Evolutionary conservation across 2,329 filamentous ascomycete genomes (phyloP).

Genomic region (Hymenoscyphus linearis): DNA sequence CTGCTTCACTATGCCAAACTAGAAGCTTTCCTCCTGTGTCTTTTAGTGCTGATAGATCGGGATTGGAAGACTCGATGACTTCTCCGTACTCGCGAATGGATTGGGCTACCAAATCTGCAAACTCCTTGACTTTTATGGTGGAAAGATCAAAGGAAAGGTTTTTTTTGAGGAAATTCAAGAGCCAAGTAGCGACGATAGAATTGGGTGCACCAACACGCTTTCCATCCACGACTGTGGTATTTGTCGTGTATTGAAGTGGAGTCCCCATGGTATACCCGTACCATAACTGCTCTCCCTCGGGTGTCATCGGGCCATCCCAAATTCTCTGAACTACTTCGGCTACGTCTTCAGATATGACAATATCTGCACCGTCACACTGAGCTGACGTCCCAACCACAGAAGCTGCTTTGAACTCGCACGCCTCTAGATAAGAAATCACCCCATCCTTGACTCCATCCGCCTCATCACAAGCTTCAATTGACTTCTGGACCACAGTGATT

Average conservation of each 20-base stretch:
- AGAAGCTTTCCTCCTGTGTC: conserved; percentile 12
- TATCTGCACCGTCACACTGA: conserved; percentile 10
- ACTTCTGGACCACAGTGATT: conserved; percentile 9
- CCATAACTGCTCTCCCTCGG: conserved; percentile 9
- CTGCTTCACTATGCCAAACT: conserved; percentile 9
- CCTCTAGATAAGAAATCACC: conserved; percentile 8
- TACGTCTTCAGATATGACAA: conserved; percentile 5
- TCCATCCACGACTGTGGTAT: not conserved
- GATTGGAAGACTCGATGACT: conserved; percentile 10
- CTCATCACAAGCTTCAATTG: conserved; percentile 13
- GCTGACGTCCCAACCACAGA: conserved; percentile 7
- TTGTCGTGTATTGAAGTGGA: not conserved
- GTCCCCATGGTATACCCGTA: conserved; percentile 7
- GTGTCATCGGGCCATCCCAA: conserved; percentile 5
- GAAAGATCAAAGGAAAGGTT: conserved; percentile 12
- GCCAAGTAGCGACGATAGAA: not conserved
- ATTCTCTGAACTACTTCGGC: conserved; percentile 10
- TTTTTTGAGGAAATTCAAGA: conserved; percentile 8
- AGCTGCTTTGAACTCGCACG: conserved; percentile 16
- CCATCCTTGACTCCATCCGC: conserved; percentile 20
- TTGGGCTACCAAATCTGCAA: conserved; percentile 1
- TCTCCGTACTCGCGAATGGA: not conserved
- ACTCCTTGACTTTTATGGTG: conserved; percentile 10
- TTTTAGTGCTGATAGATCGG: conserved; percentile 22
- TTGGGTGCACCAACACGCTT: conserved; percentile 2